Base-by-base conservation (phyloP, 768 basidiomycete species). In the Tylopilus cervinicoccineus region DNA sequence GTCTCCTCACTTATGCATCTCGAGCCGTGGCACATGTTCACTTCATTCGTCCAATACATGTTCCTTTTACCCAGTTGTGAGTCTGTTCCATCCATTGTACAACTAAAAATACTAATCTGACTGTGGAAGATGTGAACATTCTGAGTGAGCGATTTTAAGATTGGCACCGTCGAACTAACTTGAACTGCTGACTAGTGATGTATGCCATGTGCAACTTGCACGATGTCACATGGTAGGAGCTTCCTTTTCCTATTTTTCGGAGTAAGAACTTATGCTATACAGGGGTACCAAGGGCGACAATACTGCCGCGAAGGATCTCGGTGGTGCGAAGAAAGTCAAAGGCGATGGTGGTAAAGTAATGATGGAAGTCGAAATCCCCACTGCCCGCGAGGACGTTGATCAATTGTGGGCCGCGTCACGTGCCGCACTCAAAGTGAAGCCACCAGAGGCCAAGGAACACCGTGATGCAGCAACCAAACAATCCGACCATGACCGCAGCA, bases 1-100 rank as follows among this genome's bases (percentile, higher is more conserved):
- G 69, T 95, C 60, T 79, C 85, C 50, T 91, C 88, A 8, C 70
- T 95, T 66, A 82, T 98, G 71, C 90, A 94, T 58, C 69, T 92
- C 31, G 94, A 98, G 64, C 94, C 93, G 0, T 95, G 93, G 92
- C 94, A 97, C 76, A 88, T 97, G 81, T 79, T 97, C 69, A 95
- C 94, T 12, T 90, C 84, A 47, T 93, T 94, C 75, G 61, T 83
- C 39, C 88, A 94, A 66, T 98, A 95, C 70, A 77, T 96, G 76
- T 88, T 96, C 76, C 78, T 93, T 56, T 75, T 93, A 32, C 92
- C 92, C 46, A 77, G 77, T 53, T 83, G 80, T 82, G 52, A 69
- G 80, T 72, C 19, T 32, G 16, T 36, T 17, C 45, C 50, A 6
- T 39, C 22, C 14, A 7, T 40, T 16, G 24, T 29, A 6, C 10